phyloP scores from a whole-genome alignment of 2,329 filamentous ascomycete species.

The Clarireedia homoeocarpa region DNA sequence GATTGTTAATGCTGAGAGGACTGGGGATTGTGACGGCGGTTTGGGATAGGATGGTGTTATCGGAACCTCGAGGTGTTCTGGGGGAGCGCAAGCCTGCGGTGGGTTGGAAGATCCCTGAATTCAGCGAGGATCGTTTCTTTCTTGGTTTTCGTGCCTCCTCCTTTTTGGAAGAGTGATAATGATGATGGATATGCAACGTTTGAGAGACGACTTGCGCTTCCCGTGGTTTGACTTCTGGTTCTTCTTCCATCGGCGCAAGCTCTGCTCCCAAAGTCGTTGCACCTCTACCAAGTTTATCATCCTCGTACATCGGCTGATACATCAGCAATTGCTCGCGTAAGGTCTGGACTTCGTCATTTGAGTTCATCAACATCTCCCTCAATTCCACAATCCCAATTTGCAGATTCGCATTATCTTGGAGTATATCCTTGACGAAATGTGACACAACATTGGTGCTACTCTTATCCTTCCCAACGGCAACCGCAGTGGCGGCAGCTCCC shows the following conservation, averaged over 20 bases:
- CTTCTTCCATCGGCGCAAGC: slow-evolving; percentile 44
- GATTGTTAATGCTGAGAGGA: slow-evolving; percentile 39
- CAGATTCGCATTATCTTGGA: slow-evolving; percentile 90
- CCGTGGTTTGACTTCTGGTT: slow-evolving; percentile 1
- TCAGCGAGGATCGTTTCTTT: slow-evolving; percentile 63
- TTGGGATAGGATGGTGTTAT: slow-evolving; percentile 36
- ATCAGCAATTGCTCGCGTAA: slow-evolving; percentile 73
- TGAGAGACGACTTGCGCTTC: slow-evolving; percentile 44
- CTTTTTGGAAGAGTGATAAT: slow-evolving; percentile 70
- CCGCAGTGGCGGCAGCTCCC: slow-evolving; percentile 58
- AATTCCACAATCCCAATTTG: slow-evolving; percentile 89
- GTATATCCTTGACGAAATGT: slow-evolving; percentile 89
- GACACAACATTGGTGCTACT: slow-evolving; percentile 69
- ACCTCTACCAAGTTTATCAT: slow-evolving; percentile 24
- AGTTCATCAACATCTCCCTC: slow-evolving; percentile 80
- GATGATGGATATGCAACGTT: slow-evolving; percentile 88
- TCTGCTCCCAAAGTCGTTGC: slow-evolving; percentile 62
- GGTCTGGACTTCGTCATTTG: slow-evolving; percentile 87
- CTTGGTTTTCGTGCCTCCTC: slow-evolving; percentile 55
- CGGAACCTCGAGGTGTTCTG: slow-evolving; percentile 22
- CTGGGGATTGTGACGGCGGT: slow-evolving; percentile 43
- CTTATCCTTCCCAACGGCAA: slow-evolving; percentile 43
- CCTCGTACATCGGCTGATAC: slow-evolving; percentile 60
- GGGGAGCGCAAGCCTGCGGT: slow-evolving; percentile 35
- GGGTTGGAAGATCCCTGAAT: slow-evolving; percentile 54